Evolutionary conservation across 169 alveolate genomes (phyloP).

Genomic region (Perkinsus olseni): DNA sequence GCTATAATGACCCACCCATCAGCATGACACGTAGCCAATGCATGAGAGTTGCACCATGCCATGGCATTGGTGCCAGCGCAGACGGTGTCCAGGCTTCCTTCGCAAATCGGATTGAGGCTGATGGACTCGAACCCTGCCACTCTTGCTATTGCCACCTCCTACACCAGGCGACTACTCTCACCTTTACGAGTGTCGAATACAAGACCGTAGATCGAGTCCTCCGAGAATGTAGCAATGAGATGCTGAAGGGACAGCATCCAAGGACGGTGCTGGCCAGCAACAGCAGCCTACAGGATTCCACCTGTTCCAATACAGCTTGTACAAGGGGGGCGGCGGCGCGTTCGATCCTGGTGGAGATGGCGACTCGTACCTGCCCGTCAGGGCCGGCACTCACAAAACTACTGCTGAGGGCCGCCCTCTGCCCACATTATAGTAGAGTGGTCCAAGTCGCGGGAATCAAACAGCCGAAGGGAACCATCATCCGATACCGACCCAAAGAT

Average conservation of each 20-base stretch:
- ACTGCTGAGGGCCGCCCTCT: too few relatives aligned
- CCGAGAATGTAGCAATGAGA: background rate
- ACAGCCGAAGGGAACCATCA: slow-evolving; percentile 27
- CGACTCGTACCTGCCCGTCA: background rate
- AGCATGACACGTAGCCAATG: background rate
- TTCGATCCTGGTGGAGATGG: background rate
- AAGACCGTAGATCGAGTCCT: background rate
- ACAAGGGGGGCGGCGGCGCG: background rate
- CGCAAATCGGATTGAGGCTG: background rate
- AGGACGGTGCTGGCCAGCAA: background rate
- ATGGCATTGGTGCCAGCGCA: background rate
- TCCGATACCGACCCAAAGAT: slow-evolving; percentile 28
- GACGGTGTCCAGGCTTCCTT: background rate
- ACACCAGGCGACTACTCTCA: background rate
- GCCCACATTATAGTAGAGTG: slow-evolving; percentile 23
- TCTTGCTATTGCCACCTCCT: too few relatives aligned
- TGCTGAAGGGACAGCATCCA: background rate
- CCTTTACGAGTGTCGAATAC: background rate
- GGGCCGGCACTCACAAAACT: too few relatives aligned
- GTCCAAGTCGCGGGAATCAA: slow-evolving; percentile 25
- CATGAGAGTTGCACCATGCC: background rate
- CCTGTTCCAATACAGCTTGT: background rate
- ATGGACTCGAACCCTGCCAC: background rate
- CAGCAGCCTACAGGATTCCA: background rate
- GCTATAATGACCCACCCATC: background rate